A percentile compares a stretch with the other conserved stretches of the same genome.
Evolutionary conservation across 2,329 filamentous ascomycete species (phyloP).

Genomic region (Xylariales sp.): DNA sequence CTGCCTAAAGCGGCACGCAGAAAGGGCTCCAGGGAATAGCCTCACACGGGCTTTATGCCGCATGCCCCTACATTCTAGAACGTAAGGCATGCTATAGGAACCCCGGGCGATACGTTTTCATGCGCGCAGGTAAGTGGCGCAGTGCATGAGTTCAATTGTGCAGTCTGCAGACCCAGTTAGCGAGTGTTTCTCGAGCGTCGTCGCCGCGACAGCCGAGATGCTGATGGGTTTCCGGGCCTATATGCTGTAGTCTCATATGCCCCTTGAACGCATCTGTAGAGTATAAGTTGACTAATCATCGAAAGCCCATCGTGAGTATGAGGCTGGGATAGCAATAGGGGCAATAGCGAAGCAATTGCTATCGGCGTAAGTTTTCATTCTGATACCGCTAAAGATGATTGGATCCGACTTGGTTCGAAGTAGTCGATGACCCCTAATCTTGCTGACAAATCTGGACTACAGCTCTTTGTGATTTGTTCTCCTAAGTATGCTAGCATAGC

Average conservation of each 20-base stretch:
- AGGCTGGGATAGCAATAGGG: not conserved
- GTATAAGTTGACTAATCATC: too few species aligned
- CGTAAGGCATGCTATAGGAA: too few species aligned
- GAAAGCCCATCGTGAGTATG: not conserved
- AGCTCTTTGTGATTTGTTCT: not conserved
- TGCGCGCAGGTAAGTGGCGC: not conserved
- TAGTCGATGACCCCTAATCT: not conserved
- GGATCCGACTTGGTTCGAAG: not conserved
- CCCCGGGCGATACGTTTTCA: not conserved
- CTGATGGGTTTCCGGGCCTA: not conserved
- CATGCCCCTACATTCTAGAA: too few species aligned
- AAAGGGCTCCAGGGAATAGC: too few species aligned
- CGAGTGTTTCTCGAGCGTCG: not conserved
- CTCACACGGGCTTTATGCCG: too few species aligned
- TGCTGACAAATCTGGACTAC: not conserved
- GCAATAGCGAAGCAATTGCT: not conserved
- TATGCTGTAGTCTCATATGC: too few species aligned
- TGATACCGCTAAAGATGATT: too few species aligned
- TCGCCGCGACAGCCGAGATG: not conserved
- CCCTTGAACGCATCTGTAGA: too few species aligned
- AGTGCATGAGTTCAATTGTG: not conserved
- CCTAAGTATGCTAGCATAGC: not conserved
- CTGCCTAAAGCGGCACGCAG: too few species aligned
- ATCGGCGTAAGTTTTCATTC: not conserved
- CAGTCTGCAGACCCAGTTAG: too few species aligned